phyloP scores from a whole-genome alignment of 108 stramenopile genomes.

The Skeletonema costatum region DNA sequence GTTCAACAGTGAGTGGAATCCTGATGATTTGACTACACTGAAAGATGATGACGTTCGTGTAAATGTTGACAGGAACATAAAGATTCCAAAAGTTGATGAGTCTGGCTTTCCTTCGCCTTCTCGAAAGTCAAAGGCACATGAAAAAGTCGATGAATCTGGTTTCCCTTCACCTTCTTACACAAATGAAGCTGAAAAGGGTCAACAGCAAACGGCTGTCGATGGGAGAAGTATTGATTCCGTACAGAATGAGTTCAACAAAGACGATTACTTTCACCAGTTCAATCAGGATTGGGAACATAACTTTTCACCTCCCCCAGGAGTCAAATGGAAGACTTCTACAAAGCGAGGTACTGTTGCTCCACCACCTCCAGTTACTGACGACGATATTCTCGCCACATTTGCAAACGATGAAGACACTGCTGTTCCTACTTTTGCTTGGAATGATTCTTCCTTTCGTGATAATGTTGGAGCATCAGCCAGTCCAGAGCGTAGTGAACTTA shows the following conservation, averaged over 20 bases:
- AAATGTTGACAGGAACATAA: neutral
- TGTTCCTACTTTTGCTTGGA: neutral
- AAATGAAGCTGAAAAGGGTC: neutral
- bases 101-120: neutral
- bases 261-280: conserved; percentile 12
- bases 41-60: neutral
- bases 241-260: conserved; percentile 3
- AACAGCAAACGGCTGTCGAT: neutral
- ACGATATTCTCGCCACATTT: neutral
- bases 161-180: neutral
- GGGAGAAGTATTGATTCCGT: neutral
- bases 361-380: neutral
- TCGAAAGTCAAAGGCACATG: neutral
- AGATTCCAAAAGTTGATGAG: neutral
- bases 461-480: neutral
- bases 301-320: neutral
- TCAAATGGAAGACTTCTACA: neutral
- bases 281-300: neutral
- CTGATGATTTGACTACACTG: neutral
- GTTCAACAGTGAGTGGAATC: neutral
- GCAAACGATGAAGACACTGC: neutral
- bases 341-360: neutral
- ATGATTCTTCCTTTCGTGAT: neutral
- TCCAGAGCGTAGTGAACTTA: neutral
- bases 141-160: neutral